Base-by-base conservation (phyloP, 208 protist species). In the Giardia duodenalis region DNA sequence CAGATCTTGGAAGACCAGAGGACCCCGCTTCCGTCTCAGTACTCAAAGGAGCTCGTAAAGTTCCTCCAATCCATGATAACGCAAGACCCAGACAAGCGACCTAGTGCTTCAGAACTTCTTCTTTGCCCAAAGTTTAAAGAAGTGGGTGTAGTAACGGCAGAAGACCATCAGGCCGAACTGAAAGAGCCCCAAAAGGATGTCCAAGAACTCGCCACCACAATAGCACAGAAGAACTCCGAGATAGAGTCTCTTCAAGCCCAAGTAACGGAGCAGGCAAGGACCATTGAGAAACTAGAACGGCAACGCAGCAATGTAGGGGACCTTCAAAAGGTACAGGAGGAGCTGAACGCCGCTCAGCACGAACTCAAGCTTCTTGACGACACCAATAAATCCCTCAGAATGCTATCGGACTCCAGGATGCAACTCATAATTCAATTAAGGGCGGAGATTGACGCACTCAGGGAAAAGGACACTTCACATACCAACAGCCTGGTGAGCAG, bases 1-100 rank as follows among this genome's bases (percentile, higher is more conserved):
- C 95, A 96, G 92, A 97, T 98, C 92, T 95, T 97, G 2, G 95
- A 96, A 87, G 95, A 95, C 2, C 92, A 92, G 39, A 97, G 97
- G 92, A 88, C 96, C 0, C 95, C 96, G 46, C 94, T 98, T 30
- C 95, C 96, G 2, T 90, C 95, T 0, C 89, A 88, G 86, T 98
- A 97, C 93, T 96, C 95, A 0, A 48, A 57, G 44, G 93, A 95
- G 43, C 4, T 96, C n/a, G 47, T 88, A 42, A 39, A 67, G 44
- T 44, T 94, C 3, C 92, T 96, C n/a, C 86, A 47, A n/a, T 22
- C 22, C 2, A 92, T 95, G 93, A 44, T 96, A 19, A 47, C 93
- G 43, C 92, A 86, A 0, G 57, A 95, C 92, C 95, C 95, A 44
- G 76, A 45, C 0, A 1, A 92, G 46, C 92, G 95, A 88, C 95